Conservation (phyloP, 164 flowering plant species). For the Buxus sempervirens region DNA sequence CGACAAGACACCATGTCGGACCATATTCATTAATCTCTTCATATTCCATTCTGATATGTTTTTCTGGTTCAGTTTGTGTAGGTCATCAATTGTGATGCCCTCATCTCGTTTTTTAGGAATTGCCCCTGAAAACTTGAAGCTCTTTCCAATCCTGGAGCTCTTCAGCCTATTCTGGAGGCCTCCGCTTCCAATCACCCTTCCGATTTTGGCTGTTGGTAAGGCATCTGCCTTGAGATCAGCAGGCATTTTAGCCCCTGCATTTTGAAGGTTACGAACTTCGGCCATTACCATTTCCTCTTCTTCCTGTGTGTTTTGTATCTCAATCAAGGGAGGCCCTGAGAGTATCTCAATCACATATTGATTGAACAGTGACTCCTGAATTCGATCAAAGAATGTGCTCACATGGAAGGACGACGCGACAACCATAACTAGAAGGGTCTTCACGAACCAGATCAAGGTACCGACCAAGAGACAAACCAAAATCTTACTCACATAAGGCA, state of each 20-base stretch:
- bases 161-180: constrained; percentile 30
- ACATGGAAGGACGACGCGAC: constrained; percentile 70
- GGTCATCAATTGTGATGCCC: constrained; percentile 43
- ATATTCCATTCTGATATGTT: constrained; percentile 75
- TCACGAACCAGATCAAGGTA: constrained; percentile 51
- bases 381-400: constrained; percentile 60
- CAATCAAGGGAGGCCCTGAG: constrained; percentile 54
- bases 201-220: constrained; percentile 21
- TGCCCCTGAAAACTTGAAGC: constrained; percentile 28
- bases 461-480: constrained; percentile 43
- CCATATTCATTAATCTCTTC: constrained; percentile 58
- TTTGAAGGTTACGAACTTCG: constrained; percentile 42
- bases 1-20: constrained; percentile 41
- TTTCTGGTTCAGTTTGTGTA: constrained; percentile 49
- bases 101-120: constrained; percentile 26
- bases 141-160: constrained; percentile 13
- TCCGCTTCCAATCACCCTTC: constrained; percentile 29
- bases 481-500: constrained; percentile 40
- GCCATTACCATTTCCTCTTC: constrained; percentile 39
- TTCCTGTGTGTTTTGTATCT: constrained; percentile 30
- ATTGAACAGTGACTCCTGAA: constrained; percentile 58
- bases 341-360: constrained; percentile 62
- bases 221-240: constrained; percentile 38
- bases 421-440: constrained; percentile 58
- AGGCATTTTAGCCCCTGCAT: constrained; percentile 50